Base-by-base conservation (phyloP, 2,329 filamentous ascomycete genomes). In the Exutisphaerella laricina region DNA sequence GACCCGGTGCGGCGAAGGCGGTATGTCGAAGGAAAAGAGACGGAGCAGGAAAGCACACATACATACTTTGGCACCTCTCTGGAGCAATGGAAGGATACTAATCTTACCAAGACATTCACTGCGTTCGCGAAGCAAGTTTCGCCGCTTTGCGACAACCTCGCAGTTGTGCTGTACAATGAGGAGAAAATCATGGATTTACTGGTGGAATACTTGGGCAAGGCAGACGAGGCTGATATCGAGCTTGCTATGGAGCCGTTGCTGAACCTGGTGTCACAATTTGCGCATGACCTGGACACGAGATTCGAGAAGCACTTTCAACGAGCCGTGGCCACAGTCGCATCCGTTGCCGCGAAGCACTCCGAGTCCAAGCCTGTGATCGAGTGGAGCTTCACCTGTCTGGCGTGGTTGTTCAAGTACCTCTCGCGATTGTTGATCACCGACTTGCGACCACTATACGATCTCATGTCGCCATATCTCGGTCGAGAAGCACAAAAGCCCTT, bases 321-420 rank as follows among this genome's bases (percentile, higher is more conserved):
- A 39, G 80, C 85, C 18, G 78, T 98, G 45, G 77, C 73, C 41
- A 71, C 94, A 41, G 80, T 98, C 41, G 78, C 86, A 28, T 79
- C 80, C 12, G 77, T 97, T 51, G 89, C 88, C 8, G 82, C 82
- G 41, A 84, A 80, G 56, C 80, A 86, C 40, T 75, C 85, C 43
- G 84, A 86, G 58, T n/a, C n/a, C n/a, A 57, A 60, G 43, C 82
- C 86, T 18, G 88, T 94, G n/a, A 86, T 97, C 38, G 92, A 98
- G 68, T 97, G 90, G 89, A 90, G 87, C 38, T 98, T 98, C 67
- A 88, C 84, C 9, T 89, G 87, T 55, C 73, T 98, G 43, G 88
- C 92, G 33, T 98, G 94, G 73, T 73, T 97, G 29, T 96, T 98
- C 77, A 98, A 98, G 63, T 97, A 97, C 60, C 77, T 98, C 4